Base-by-base conservation (phyloP, 768 basidiomycete genomes). In the Kwoniella europaea region DNA sequence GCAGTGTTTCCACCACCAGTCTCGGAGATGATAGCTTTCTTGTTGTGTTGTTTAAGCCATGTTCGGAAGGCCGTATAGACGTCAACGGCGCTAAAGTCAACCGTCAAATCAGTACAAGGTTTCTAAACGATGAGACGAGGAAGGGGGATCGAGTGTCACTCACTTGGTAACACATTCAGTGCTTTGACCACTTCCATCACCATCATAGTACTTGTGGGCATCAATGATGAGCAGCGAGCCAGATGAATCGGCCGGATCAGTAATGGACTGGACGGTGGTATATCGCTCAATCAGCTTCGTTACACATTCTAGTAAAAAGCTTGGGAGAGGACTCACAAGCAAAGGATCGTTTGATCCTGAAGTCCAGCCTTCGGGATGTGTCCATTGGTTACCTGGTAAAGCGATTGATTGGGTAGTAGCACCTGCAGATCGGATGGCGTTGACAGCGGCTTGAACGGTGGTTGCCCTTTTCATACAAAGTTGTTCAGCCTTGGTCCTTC, bases 121-220 rank as follows among this genome's bases (percentile, higher is more conserved):
- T 44, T 1, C 7, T 7, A 2, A 12, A 22, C 18, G 29, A 24
- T n/a, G 35, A 63, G 35, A 22, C 6, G 20, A 20, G 24, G 29
- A 41, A 27, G 57, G 57, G 27, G n/a, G 6, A 43, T 16, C 1
- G n/a, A 20, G 20, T 24, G 24, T 16, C 50, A 55, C 76, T 73
- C 43, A 75, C 76, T 86, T 87, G 10, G 87, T 89, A 4, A 85
- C 84, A 69, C 89, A 90, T 43, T 86, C 86, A 2, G 81, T 75
- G 60, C 85, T 74, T 20, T 86, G 85, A 67, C 84, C 86, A 29
- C 80, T 86, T 76, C 86, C 87, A 74, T 89, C 88, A 16, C 74
- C 83, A 79, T 90, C 89, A 59, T 88, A 86, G 82, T 89, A 89
- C 76, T 88, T 87, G 85, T 90, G 89, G 2, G 89, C 88, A 74